Base-by-base conservation (phyloP, 129 eudicot species). In the Smallanthus sonchifolius region DNA sequence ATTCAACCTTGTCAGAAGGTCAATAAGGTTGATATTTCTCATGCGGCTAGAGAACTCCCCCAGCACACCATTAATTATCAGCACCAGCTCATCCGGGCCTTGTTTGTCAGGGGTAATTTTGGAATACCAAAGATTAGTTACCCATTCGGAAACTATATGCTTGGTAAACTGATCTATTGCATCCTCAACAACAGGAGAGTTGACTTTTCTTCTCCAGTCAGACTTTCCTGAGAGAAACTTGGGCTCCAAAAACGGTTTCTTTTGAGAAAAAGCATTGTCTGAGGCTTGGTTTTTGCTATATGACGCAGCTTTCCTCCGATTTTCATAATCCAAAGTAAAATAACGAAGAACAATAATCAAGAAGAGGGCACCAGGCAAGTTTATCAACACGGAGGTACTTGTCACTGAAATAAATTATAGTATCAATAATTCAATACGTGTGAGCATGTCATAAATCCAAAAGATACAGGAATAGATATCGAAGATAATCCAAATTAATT, bases 61-160 rank as follows among this genome's bases (percentile, higher is more conserved):
- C 7, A 88, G 62, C 5, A 89, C 99, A 5, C 99, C 89, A 67
- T 95, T 88, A 62, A 95, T 88, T 78, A 95, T 87, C 77, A 84
- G 85, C 70, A 85, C 95, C 77, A 95, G 83, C 79, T 91, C 99
- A 69, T 95, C 99, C 9, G 99, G 99, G 75, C 89, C 99, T 84
- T 95, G 97, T 82, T 78, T 86, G 73, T 95, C 99, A 51, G 97
- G 95, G 28, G 99, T 95, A 70, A 95, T 63, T 49, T 87, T 87
- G 60, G 96, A 84, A 75, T 95, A 95, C 99, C 99, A 95, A 52
- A 95, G 92, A 88, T 88, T 95, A 28, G 97, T 95, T 60, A 95
- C 97, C 99, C 99, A 95, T 78, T 95, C 99, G 0, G 96, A 91
- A 79, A 95, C 92, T 74, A 95, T 67, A 76, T 91, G 99, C 70